These are phyloP conservation scores for Diaporthe caulivora DNA, from an alignment of 2,329 filamentous ascomycete genomes.

Conservation along the genomic window DNA sequence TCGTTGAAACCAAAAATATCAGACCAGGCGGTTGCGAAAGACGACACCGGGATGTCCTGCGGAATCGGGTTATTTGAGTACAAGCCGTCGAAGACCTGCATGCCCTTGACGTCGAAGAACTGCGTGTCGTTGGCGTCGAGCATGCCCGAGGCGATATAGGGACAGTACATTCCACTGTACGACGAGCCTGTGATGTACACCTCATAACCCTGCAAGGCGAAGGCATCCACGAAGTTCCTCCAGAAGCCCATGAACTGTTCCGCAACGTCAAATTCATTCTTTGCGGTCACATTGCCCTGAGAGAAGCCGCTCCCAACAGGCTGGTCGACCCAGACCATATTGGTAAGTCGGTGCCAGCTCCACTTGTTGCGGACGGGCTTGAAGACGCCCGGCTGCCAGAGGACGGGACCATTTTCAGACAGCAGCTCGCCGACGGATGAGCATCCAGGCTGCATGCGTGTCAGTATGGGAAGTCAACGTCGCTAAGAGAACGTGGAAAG, in stretches of 20 bases:
- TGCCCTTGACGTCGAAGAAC: constrained; percentile 75
- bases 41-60: constrained; percentile 60
- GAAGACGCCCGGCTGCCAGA: constrained; percentile 76
- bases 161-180: constrained; percentile 71
- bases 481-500: constrained; percentile 62
- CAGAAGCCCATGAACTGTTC: constrained; percentile 80
- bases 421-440: constrained; percentile 74
- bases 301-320: constrained; percentile 75
- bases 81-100: constrained; percentile 78
- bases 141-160: constrained; percentile 76
- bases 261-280: constrained; percentile 73
- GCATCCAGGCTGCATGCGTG: constrained; percentile 57
- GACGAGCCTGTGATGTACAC: constrained; percentile 79
- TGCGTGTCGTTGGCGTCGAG: constrained; percentile 71
- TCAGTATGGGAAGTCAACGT: constrained; percentile 64
- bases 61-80: constrained; percentile 62
- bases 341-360: constrained; percentile 79
- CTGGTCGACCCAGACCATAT: constrained; percentile 80
- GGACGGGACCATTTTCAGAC: constrained; percentile 79
- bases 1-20: constrained; percentile 72
- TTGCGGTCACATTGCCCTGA: constrained; percentile 71
- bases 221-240: constrained; percentile 78
- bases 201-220: constrained; percentile 71
- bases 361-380: constrained; percentile 74
- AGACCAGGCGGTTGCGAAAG: constrained; percentile 69